These are phyloP conservation scores for Globisporangium radiosum DNA, from an alignment of 352 stramenopile genomes.

Conservation along the genomic window DNA sequence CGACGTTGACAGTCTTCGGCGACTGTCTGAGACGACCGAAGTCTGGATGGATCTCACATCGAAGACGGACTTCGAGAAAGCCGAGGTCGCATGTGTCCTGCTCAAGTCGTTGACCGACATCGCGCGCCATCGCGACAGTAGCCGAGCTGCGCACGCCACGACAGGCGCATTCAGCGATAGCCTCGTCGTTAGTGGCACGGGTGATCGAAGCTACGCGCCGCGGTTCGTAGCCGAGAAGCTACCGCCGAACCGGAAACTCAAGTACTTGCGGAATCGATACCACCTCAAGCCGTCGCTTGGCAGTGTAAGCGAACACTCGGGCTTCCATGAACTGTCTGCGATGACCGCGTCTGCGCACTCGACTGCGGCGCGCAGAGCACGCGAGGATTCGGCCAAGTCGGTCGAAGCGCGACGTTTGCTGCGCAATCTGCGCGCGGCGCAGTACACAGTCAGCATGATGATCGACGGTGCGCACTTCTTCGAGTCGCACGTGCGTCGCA, in stretches of 20 bases:
- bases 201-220: slow-evolving; percentile 14
- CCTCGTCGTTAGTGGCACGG: not conserved
- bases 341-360: not conserved
- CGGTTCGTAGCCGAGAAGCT: slow-evolving; percentile 30
- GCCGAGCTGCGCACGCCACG: not conserved
- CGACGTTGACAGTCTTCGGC: slow-evolving; percentile 53
- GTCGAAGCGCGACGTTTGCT: slow-evolving; percentile 48
- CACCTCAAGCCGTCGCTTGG: slow-evolving; percentile 29
- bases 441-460: slow-evolving; percentile 64
- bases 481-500: slow-evolving; percentile 32
- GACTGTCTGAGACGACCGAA: slow-evolving; percentile 66
- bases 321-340: slow-evolving; percentile 28
- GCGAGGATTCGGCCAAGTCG: slow-evolving; percentile 14
- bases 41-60: slow-evolving; percentile 80
- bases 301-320: slow-evolving; percentile 39
- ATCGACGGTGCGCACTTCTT: slow-evolving; percentile 67
- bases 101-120: slow-evolving; percentile 35
- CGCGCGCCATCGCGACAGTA: slow-evolving; percentile 14
- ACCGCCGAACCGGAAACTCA: slow-evolving; percentile 45
- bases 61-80: slow-evolving; percentile 61
- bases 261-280: slow-evolving; percentile 23
- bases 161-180: not conserved
- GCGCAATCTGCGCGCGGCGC: slow-evolving; percentile 43
- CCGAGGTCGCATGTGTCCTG: slow-evolving; percentile 34
- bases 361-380: not conserved